Conservation (phyloP, 768 basidiomycete species). For the Boletus rex-veris region DNA sequence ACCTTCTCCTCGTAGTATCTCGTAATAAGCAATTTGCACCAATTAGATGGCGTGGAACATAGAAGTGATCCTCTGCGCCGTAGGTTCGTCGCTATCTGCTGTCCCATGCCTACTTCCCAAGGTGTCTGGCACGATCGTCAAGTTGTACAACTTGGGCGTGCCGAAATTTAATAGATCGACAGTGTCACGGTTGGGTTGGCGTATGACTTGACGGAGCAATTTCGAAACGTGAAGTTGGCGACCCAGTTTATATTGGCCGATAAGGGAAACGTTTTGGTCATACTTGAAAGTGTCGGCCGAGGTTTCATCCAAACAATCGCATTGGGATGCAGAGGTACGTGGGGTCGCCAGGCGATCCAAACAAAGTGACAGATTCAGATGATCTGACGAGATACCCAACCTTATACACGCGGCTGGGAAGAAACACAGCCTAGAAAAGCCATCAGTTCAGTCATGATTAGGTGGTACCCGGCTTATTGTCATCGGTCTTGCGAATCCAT, state of each 20-base stretch:
- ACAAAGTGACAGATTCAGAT: constrained; percentile 20
- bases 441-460: not conserved
- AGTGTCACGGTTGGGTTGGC: constrained; percentile 33
- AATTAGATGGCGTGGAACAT: constrained; percentile 56
- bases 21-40: constrained; percentile 45
- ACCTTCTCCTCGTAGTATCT: constrained; percentile 38
- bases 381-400: constrained; percentile 52
- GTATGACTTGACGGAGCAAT: constrained; percentile 38
- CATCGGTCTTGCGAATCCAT: constrained; percentile 16
- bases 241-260: constrained; percentile 51
- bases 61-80: constrained; percentile 19
- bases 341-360: constrained; percentile 25
- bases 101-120: too few relatives aligned
- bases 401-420: constrained; percentile 52
- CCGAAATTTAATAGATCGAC: too few relatives aligned
- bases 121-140: too few relatives aligned
- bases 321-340: constrained; percentile 18
- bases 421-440: constrained; percentile 47
- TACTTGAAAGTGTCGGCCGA: constrained; percentile 40
- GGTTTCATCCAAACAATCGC: constrained; percentile 48
- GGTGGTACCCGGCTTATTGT: constrained; percentile 19
- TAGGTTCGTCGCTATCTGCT: too few relatives aligned
- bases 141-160: too few relatives aligned
- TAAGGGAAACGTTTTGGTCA: too few relatives aligned
- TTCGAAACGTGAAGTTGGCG: constrained; percentile 38